Percentiles rank a stretch among this genome's conserved stretches.
These are phyloP conservation scores for Narthecium ossifragum DNA, from an alignment of 106 monocot genomes.

Conservation along the genomic window DNA sequence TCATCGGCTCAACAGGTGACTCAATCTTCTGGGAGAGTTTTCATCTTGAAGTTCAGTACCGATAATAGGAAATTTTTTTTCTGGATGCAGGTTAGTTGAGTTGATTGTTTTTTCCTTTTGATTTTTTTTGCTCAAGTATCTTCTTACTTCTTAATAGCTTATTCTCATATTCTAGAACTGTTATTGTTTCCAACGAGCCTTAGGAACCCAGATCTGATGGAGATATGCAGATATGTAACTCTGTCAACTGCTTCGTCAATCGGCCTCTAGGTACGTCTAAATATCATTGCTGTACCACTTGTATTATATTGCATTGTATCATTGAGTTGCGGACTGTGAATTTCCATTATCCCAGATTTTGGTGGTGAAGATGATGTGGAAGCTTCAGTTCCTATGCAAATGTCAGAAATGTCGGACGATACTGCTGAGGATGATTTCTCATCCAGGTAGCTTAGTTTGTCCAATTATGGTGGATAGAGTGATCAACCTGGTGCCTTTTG, in stretches of 20 bases:
- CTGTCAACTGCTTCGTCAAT: slow-evolving; percentile 69
- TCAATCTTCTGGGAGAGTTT: slow-evolving; percentile 87
- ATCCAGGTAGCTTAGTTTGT: slow-evolving; percentile 89
- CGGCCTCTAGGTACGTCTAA: slow-evolving; percentile 63
- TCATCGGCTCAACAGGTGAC: slow-evolving; percentile 77
- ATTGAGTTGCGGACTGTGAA: background rate
- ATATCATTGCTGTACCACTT: background rate
- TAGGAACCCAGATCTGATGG: slow-evolving; percentile 72
- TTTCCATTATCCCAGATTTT: slow-evolving; percentile 26
- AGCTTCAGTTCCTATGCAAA: slow-evolving; percentile 53
- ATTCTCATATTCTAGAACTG: background rate
- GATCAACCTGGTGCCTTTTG: too few relatives aligned
- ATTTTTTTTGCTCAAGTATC: background rate
- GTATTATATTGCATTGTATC: background rate
- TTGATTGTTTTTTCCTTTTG: background rate
- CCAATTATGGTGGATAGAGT: too few relatives aligned
- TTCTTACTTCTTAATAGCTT: background rate
- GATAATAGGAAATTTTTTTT: slow-evolving; percentile 90
- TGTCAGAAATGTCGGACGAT: slow-evolving; percentile 65
- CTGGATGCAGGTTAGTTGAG: slow-evolving; percentile 85
- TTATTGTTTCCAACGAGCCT: slow-evolving; percentile 6
- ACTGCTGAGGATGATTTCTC: slow-evolving; percentile 78
- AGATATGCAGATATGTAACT: slow-evolving; percentile 56
- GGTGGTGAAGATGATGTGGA: slow-evolving; percentile 74
- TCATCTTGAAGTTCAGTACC: slow-evolving; percentile 82